phyloP scores from a whole-genome alignment of 768 basidiomycete species.

The Cystoderma amianthinum region DNA sequence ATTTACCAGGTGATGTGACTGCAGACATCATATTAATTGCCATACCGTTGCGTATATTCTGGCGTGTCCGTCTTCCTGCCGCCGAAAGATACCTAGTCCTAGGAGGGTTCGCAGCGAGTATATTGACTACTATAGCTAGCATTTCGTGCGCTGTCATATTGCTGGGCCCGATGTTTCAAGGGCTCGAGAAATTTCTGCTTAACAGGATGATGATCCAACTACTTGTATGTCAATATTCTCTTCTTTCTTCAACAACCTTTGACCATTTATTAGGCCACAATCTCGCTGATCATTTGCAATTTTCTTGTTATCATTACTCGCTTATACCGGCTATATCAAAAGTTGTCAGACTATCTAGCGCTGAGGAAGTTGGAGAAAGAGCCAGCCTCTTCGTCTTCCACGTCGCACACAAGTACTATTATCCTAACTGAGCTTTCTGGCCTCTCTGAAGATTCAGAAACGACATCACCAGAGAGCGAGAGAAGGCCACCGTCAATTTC shows the following conservation, averaged over 20 bases:
- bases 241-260: not conserved
- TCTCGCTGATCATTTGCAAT: constrained; percentile 12
- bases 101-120: constrained; percentile 11
- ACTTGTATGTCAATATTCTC: constrained; percentile 2
- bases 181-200: not conserved
- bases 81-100: constrained; percentile 10
- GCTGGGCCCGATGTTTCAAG: not conserved
- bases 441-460: too few species aligned
- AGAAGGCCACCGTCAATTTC: too few species aligned
- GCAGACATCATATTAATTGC: constrained; percentile 9
- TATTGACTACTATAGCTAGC: constrained; percentile 6
- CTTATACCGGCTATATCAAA: too few species aligned
- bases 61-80: constrained; percentile 8
- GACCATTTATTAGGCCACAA: constrained; percentile 5
- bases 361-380: too few species aligned
- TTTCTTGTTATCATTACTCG: constrained; percentile 11
- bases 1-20: constrained; percentile 10
- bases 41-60: constrained; percentile 10
- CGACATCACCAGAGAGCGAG: too few species aligned
- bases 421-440: too few species aligned
- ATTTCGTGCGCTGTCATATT: not conserved
- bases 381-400: too few species aligned
- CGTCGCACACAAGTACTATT: too few species aligned
- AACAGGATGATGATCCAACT: constrained; percentile 6
- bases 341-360: too few species aligned